phyloP scores from a whole-genome alignment of 768 basidiomycete species.

The Trametes punicea region DNA sequence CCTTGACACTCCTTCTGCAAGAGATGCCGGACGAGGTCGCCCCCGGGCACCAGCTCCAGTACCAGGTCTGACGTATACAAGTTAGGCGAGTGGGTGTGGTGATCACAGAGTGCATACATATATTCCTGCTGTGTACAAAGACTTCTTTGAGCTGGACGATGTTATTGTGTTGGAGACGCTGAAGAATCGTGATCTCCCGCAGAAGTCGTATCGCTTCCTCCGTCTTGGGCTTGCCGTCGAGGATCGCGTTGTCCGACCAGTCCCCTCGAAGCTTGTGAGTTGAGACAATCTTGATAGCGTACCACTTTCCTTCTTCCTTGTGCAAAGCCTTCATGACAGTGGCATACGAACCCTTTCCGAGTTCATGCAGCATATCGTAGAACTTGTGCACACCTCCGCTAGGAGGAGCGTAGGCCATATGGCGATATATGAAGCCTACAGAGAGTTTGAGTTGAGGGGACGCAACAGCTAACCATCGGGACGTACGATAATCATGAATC shows the following conservation, averaged over 20 bases:
- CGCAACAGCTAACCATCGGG: background rate
- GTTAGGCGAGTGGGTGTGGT: too few species aligned
- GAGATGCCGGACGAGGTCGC: conserved; percentile 81
- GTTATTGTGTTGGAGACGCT: conserved; percentile 72
- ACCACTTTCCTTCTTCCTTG: conserved; percentile 67
- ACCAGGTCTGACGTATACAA: conserved; percentile 83
- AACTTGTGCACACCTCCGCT: conserved; percentile 56
- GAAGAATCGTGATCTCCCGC: conserved; percentile 77
- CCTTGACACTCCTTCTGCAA: conserved; percentile 55
- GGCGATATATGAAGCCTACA: conserved; percentile 70
- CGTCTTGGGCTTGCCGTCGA: background rate
- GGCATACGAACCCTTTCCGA: conserved; percentile 91
- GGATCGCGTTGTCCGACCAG: background rate
- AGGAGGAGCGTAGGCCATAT: conserved; percentile 48
- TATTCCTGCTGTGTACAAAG: conserved; percentile 58
- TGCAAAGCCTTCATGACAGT: conserved; percentile 82
- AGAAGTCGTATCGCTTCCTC: conserved; percentile 40
- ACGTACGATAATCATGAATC: conserved; percentile 73
- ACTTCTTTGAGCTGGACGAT: conserved; percentile 78
- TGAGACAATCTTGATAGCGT: conserved; percentile 87
- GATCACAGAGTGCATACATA: conserved; percentile 51
- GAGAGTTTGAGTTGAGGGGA: background rate
- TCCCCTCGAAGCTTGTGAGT: conserved; percentile 39
- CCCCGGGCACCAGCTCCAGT: conserved; percentile 80
- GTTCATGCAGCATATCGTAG: conserved; percentile 65